Evolutionary conservation across 2,329 filamentous ascomycete species (phyloP).

Genomic region (Scortechinia acanthostroma): DNA sequence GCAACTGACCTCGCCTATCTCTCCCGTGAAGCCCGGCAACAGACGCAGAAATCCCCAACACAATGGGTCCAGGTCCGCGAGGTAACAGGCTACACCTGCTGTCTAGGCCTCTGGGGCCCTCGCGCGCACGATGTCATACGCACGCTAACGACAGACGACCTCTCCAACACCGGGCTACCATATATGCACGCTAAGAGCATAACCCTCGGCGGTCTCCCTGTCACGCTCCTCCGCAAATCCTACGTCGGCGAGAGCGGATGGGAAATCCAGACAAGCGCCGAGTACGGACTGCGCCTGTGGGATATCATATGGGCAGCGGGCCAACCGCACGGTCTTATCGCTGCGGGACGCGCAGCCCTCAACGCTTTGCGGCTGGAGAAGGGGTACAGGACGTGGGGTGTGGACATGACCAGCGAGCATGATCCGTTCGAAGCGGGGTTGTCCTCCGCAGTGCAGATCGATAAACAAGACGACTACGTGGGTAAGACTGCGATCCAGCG

Average conservation of each 20-base stretch:
- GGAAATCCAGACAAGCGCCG: constrained; percentile 54
- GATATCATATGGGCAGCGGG: constrained; percentile 47
- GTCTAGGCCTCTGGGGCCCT: constrained; percentile 57
- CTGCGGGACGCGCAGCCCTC: constrained; percentile 49
- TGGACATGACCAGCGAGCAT: constrained; percentile 53
- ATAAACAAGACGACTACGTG: constrained; percentile 35
- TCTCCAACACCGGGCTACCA: constrained; percentile 33
- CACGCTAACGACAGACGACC: constrained; percentile 32
- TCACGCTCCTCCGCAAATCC: constrained; percentile 44
- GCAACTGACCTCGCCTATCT: constrained; percentile 46
- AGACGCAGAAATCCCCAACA: constrained; percentile 27
- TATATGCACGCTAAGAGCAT: constrained; percentile 39
- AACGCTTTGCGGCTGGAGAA: constrained; percentile 51
- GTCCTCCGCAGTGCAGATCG: constrained; percentile 33
- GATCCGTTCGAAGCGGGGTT: constrained; percentile 52
- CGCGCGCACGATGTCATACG: constrained; percentile 39
- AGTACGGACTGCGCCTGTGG: constrained; percentile 50
- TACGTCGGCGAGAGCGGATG: constrained; percentile 56
- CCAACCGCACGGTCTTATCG: constrained; percentile 42
- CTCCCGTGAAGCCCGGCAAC: constrained; percentile 37
- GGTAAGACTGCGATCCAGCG: constrained; percentile 39
- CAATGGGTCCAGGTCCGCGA: constrained; percentile 44
- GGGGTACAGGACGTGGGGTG: constrained; percentile 46
- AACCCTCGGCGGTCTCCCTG: constrained; percentile 44
- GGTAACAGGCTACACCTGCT: constrained; percentile 50